Conservation (phyloP, 2,329 filamentous ascomycete genomes). For the Drechslerella dactyloides region DNA sequence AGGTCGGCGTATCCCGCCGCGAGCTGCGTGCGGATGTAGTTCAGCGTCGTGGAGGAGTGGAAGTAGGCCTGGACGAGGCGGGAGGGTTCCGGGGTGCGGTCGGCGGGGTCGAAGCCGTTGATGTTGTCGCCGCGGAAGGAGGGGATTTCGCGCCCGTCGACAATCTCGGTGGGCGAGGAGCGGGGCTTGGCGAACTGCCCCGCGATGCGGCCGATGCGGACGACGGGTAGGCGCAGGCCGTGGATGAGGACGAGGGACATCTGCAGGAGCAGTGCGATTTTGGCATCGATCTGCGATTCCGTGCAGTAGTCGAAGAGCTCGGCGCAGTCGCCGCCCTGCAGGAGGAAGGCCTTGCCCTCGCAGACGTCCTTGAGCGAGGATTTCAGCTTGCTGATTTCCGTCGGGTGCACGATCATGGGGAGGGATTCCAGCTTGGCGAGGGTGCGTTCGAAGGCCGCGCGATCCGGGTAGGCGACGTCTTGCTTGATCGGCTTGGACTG, state of each 20-base stretch:
- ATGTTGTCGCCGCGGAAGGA: slow-evolving; percentile 95
- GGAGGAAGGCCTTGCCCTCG: slow-evolving; percentile 84
- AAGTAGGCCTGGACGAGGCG: slow-evolving; percentile 91
- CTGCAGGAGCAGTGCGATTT: slow-evolving; percentile 94
- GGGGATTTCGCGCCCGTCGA: slow-evolving; percentile 79
- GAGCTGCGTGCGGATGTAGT: slow-evolving; percentile 85
- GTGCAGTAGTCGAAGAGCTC: slow-evolving; percentile 96
- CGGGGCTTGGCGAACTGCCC: slow-evolving; percentile 97
- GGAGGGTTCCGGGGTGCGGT: slow-evolving; percentile 79
- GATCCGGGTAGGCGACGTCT: slow-evolving; percentile 72
- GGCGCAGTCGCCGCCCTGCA: slow-evolving; percentile 96
- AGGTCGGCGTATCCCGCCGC: slow-evolving; percentile 90
- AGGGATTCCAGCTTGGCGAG: slow-evolving; percentile 70
- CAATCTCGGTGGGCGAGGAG: slow-evolving; percentile 82
- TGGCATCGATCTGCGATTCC: slow-evolving; percentile 80
- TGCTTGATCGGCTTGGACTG: slow-evolving; percentile 80
- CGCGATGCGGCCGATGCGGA: slow-evolving; percentile 93
- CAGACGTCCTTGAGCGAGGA: slow-evolving; percentile 82
- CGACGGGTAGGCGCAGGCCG: slow-evolving; percentile 79
- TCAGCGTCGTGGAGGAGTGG: slow-evolving; percentile 90
- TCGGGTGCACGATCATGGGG: slow-evolving; percentile 78
- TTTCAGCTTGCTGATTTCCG: slow-evolving; percentile 81
- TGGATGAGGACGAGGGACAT: slow-evolving; percentile 97
- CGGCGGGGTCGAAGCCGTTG: slow-evolving; percentile 80
- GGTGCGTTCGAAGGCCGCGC: slow-evolving; percentile 66